Percentiles rank a stretch among this genome's conserved stretches.
phyloP scores from a whole-genome alignment of 169 alveolate species.

The Eimeria sp. region DNA sequence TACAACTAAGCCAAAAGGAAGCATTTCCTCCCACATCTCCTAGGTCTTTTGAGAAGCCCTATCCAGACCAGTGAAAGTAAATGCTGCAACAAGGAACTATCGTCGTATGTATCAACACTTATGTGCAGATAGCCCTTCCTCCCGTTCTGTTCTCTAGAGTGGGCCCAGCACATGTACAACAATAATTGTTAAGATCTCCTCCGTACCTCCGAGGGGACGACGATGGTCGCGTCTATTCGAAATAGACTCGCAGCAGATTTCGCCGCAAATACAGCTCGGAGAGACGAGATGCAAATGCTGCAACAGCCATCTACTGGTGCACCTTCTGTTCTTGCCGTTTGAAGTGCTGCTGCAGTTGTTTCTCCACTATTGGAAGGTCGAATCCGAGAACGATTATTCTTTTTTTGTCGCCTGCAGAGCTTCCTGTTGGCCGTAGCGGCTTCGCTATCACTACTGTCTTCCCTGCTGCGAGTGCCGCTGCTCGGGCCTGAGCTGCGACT shows the following conservation, averaged over 20 bases:
- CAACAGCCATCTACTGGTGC: slow-evolving; percentile 36
- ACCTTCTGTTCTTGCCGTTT: background rate
- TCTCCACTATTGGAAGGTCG: background rate
- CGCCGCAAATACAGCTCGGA: slow-evolving; percentile 25
- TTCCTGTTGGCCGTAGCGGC: background rate
- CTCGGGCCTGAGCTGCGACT: slow-evolving; percentile 17
- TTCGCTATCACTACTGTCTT: slow-evolving; percentile 34
- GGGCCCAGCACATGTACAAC: background rate
- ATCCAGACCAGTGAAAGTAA: background rate
- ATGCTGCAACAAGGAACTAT: background rate
- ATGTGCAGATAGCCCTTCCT: background rate
- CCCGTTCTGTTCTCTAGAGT: background rate
- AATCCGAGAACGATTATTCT: background rate
- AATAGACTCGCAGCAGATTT: background rate
- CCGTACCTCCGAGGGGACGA: slow-evolving; percentile 27
- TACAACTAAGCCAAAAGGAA: background rate
- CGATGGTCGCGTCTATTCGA: background rate
- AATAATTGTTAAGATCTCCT: background rate
- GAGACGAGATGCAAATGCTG: slow-evolving; percentile 25
- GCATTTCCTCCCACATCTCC: background rate
- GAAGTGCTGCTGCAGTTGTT: background rate
- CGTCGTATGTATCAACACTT: background rate
- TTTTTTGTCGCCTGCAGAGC: slow-evolving; percentile 5
- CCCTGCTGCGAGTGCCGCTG: slow-evolving; percentile 66
- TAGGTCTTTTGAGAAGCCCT: background rate